Evolutionary conservation across 2,329 filamentous ascomycete genomes (phyloP), one percentile per base, ranked within the genome.

Genomic region (Ascochyta viciae-villosae): DNA sequence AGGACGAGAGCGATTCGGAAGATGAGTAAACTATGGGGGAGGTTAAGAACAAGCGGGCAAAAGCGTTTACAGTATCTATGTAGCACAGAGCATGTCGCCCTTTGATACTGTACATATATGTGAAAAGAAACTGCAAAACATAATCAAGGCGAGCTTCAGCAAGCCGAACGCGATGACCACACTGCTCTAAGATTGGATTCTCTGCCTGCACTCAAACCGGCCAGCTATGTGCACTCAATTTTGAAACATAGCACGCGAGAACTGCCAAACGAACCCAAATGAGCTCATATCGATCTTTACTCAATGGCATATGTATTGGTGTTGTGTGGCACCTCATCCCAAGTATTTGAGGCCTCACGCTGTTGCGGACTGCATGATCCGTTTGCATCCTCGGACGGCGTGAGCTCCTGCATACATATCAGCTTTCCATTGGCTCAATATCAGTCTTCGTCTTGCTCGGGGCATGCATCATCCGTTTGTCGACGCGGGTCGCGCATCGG

Each of bases 1-100:
- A 80, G 3, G 74, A 78, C 6, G 69, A 70, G 6, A 72, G 70
- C 29, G 65, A 68, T 34, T 71, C 72, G n/a, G 67, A 71, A 40
- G 71, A 72, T 12, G 65, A 72, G 44, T 45, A 35, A 27, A 5
- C n/a, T n/a, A n/a, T n/a, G 15, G 33, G 7, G 15, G 9, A 35
- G 15, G 6, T 35, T 3, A 16, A 16, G n/a, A 35, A 35, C 2
- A 16, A n/a, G 33, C n/a, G 2, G 33, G 16, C 12, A n/a, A 4
- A 35, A 35, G n/a, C 6, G 15, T n/a, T 35, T 35, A 9, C n/a
- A n/a, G n/a, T n/a, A n/a, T n/a, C n/a, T n/a, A n/a, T n/a, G n/a
- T n/a, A n/a, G n/a, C n/a, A n/a, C n/a, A n/a, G n/a, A n/a, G n/a
- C n/a, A n/a, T n/a, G n/a, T n/a, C n/a, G n/a, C n/a, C n/a, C n/a